These are phyloP conservation scores for Diaporthe velutina DNA, from an alignment of 2,329 filamentous ascomycete species.

Conservation along the genomic window DNA sequence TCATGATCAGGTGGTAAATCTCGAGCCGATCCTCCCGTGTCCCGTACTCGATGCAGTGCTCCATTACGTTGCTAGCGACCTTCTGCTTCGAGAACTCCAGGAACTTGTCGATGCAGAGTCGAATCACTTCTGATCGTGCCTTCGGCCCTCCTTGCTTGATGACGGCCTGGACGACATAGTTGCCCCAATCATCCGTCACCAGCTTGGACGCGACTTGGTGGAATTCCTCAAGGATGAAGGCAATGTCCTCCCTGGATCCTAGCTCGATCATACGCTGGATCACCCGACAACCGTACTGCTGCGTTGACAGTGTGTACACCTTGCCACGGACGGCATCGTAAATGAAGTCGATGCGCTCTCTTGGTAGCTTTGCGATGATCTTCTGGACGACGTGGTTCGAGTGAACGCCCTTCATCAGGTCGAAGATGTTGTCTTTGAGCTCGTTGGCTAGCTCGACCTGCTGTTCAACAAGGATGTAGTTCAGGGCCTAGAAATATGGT, in stretches of 20 bases:
- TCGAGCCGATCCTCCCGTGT: conserved; percentile 75
- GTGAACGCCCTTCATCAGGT: conserved; percentile 87
- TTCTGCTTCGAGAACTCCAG: conserved; percentile 91
- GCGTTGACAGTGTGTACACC: conserved; percentile 79
- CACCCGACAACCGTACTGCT: conserved; percentile 91
- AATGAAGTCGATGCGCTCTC: conserved; percentile 85
- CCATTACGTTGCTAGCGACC: conserved; percentile 96
- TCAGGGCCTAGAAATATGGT: conserved; percentile 74
- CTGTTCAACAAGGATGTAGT: conserved; percentile 92
- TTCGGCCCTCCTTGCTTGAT: conserved; percentile 81
- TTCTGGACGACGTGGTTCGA: conserved; percentile 98
- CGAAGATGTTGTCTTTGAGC: conserved; percentile 80
- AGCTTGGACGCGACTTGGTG: conserved; percentile 78
- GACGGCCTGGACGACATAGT: conserved; percentile 96
- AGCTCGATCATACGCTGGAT: conserved; percentile 92
- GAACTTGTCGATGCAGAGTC: conserved; percentile 78
- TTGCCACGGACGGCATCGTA: conserved; percentile 83
- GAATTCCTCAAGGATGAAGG: conserved; percentile 82
- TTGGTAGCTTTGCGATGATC: conserved; percentile 84
- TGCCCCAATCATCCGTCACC: conserved; percentile 90
- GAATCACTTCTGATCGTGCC: conserved; percentile 80
- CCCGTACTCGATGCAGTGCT: conserved; percentile 86
- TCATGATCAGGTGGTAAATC: conserved; percentile 75
- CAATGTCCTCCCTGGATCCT: conserved; percentile 78
- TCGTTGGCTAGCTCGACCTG: conserved; percentile 88